Evolutionary conservation across 1,284 basidiomycete species (phyloP), one percentile per base, ranked within the genome.

Genomic region (Ustilago tritici): DNA sequence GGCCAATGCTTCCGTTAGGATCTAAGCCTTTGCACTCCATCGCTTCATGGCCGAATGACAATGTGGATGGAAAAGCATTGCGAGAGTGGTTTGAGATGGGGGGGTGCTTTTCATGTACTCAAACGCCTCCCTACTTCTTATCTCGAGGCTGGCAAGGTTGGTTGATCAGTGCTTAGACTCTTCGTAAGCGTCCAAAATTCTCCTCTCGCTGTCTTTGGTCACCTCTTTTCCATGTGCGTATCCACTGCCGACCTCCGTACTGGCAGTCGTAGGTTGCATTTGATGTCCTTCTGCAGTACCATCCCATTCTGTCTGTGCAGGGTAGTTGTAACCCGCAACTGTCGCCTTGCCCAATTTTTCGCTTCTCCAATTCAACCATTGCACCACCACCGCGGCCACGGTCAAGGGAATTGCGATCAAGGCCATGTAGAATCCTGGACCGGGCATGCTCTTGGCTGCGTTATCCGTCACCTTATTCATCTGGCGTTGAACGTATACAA

Each of bases 1-100:
- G 93, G 78, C 80, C n/a, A 85, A 85, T 60, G 76, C 82, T 35
- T 64, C 76, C 46, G 80, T 83, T n/a, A 72, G 82, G 60, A 80
- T 84, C 53, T 84, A 65, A 35, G 11, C 11, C 11, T 41, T 6
- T 41, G 40, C 40, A 28, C 23, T 28, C 3, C 3, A 28, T 28
- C 23, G 23, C 23, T 28, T 28, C 23, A 28, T 28, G 23, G 23
- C 23, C 23, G 50, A 19, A 49, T n/a, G 47, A 19, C 5, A 19
- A 40, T 11, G 47, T 49, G n/a, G 17, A 19, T 3, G 47, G 11
- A 11, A 49, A 40, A 40, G 10, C 23, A 28, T 28, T 28, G 23
- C 23, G 23, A 28, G 38, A 40, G 38, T 40, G 11, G 10, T 40
- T 40, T 40, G 38, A 40, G 4, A 40, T 28, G 23, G 23, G 23